phyloP scores from a whole-genome alignment of 2,329 filamentous ascomycete genomes.

The Sporothrix phasma region DNA sequence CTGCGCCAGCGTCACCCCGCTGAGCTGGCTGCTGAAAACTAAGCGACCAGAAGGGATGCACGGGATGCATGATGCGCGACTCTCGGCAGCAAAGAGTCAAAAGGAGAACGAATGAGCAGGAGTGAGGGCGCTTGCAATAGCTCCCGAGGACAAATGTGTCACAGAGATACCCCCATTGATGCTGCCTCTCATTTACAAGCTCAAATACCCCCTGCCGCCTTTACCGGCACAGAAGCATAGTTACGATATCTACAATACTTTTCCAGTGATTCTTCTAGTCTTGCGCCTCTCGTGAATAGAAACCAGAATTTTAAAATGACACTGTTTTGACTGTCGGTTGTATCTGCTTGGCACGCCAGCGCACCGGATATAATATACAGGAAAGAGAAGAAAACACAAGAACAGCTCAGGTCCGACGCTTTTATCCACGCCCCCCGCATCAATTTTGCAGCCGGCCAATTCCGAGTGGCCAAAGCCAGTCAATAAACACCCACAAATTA shows the following conservation, averaged over 20 bases:
- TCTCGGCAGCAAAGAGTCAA: not conserved
- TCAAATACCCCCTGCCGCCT: conserved; percentile 12
- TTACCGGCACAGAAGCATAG: not conserved
- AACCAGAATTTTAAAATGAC: not conserved
- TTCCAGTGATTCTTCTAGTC: not conserved
- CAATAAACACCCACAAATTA: not conserved
- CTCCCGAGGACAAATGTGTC: not conserved
- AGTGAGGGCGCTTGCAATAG: not conserved
- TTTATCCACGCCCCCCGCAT: not conserved
- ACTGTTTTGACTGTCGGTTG: conserved; percentile 3
- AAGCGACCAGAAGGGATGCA: too few relatives aligned
- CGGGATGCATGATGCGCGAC: too few relatives aligned
- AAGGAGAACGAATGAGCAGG: not conserved
- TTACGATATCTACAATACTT: not conserved
- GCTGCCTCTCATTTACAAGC: conserved; percentile 11
- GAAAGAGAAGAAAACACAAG: not conserved
- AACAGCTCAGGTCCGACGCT: not conserved
- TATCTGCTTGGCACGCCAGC: not conserved
- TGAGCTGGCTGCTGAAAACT: not conserved
- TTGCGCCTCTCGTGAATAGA: not conserved
- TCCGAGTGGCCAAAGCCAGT: not conserved
- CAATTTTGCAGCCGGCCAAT: not conserved
- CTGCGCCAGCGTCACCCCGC: conserved; percentile 8
- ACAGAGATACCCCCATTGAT: conserved; percentile 8
- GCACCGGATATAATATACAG: not conserved